A percentile compares a stretch with the other conserved stretches of the same genome.
Evolutionary conservation across 1,284 basidiomycete genomes (phyloP).

Genomic region (Pseudozyma tsukubaensis): DNA sequence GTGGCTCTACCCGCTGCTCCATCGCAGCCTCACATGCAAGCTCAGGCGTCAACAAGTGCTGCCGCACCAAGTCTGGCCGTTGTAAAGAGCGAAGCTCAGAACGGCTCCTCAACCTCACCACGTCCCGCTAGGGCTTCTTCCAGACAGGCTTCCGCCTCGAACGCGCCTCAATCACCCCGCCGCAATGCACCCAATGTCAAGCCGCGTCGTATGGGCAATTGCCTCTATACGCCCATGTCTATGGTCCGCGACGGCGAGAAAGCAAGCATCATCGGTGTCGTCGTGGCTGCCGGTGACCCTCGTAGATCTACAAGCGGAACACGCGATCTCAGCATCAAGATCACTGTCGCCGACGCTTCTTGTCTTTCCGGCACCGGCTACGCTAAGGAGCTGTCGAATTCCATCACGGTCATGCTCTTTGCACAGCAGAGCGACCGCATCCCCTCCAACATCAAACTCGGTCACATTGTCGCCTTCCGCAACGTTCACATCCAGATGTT

Average conservation of each 20-base stretch:
- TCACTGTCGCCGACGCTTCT: constrained; percentile 44
- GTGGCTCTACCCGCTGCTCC: constrained; percentile 8
- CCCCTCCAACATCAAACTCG: constrained; percentile 24
- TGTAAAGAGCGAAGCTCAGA: constrained; percentile 29
- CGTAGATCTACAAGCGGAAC: constrained; percentile 44
- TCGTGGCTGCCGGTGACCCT: constrained; percentile 35
- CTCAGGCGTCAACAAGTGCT: neutral
- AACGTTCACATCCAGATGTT: constrained; percentile 46
- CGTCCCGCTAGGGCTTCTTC: constrained; percentile 17
- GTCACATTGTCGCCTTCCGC: constrained; percentile 45
- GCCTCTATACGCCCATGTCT: constrained; percentile 51
- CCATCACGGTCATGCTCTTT: constrained; percentile 51
- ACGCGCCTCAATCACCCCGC: constrained; percentile 15
- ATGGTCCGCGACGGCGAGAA: constrained; percentile 38
- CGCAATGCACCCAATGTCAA: constrained; percentile 47
- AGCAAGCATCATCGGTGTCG: constrained; percentile 53
- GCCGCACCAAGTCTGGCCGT: neutral
- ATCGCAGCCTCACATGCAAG: constrained; percentile 5
- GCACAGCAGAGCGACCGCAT: constrained; percentile 30
- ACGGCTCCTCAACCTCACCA: constrained; percentile 13
- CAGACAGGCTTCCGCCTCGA: constrained; percentile 10
- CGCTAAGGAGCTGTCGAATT: constrained; percentile 35
- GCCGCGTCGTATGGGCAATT: constrained; percentile 46
- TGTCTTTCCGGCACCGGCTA: constrained; percentile 44
- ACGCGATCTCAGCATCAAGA: constrained; percentile 42